phyloP scores from a whole-genome alignment of 306 rosid genomes.

The Crotalaria pallida region DNA sequence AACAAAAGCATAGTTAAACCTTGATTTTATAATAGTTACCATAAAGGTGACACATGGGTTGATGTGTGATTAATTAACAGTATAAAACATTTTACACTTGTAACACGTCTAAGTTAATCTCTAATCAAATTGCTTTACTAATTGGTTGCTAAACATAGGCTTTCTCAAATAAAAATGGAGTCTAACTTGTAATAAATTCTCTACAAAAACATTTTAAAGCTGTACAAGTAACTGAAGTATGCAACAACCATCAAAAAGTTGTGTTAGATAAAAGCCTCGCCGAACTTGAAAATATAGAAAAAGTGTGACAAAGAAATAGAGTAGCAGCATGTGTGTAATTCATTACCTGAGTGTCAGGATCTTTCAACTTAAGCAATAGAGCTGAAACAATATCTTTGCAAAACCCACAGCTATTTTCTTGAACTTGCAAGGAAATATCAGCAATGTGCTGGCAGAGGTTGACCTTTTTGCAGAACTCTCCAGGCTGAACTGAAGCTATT shows the following conservation, averaged over 20 bases:
- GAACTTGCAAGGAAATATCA: slow-evolving; percentile 36
- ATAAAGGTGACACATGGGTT: no score
- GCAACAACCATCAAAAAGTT: no score
- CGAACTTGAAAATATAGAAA: no score
- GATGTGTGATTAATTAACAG: no score
- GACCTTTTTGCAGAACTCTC: slow-evolving; percentile 45
- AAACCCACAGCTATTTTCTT: slow-evolving; percentile 54
- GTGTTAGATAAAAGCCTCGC: no score
- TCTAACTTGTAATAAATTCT: neutral
- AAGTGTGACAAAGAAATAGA: no score
- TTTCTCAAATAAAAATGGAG: slow-evolving; percentile 10
- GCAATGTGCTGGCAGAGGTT: slow-evolving; percentile 48
- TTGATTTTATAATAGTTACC: no score
- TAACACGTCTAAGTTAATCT: no score
- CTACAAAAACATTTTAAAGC: neutral
- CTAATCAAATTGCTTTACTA: neutral
- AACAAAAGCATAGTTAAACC: no score
- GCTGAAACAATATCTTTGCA: slow-evolving; percentile 63
- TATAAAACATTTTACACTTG: no score
- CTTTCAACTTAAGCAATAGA: slow-evolving; percentile 53
- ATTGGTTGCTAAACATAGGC: neutral
- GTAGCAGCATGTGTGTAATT: no score
- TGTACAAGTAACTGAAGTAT: neutral
- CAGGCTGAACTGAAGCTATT: slow-evolving; percentile 47
- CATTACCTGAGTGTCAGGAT: slow-evolving; percentile 60